Evolutionary conservation across 441 rosid species (phyloP).

Genomic region (Aleurites moluccanus): DNA sequence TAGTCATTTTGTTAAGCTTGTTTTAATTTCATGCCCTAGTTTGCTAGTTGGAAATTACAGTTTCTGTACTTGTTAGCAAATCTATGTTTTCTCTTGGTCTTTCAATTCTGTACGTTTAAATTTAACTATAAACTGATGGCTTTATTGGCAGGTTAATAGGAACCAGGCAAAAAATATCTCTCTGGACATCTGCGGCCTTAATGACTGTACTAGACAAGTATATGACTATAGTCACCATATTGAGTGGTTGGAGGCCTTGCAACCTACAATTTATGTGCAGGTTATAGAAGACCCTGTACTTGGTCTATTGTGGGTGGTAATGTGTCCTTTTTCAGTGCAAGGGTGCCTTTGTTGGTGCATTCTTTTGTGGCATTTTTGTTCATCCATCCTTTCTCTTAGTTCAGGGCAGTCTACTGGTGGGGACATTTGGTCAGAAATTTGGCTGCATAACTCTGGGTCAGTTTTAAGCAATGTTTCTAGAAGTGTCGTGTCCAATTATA

Average conservation of each 20-base stretch:
- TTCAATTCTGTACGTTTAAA: conserved; percentile 1
- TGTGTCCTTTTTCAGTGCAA: conserved; percentile 49
- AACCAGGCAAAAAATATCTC: conserved; percentile 2
- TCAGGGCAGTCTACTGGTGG: conserved; percentile 33
- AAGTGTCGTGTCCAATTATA: conserved; percentile 21
- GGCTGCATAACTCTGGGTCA: conserved; percentile 31
- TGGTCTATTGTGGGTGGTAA: conserved; percentile 29
- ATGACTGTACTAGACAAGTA: conserved; percentile 6
- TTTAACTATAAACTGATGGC: conserved; percentile 8
- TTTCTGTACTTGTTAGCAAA: background rate
- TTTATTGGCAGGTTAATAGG: conserved; percentile 36
- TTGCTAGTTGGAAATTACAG: conserved; percentile 2
- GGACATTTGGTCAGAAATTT: conserved; percentile 27
- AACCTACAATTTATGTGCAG: conserved; percentile 23
- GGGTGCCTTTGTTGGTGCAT: conserved; percentile 46
- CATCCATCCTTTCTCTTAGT: conserved; percentile 36
- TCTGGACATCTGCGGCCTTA: conserved; percentile 10
- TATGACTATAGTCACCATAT: conserved; percentile 7
- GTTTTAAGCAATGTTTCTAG: conserved; percentile 33
- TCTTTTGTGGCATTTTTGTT: conserved; percentile 40
- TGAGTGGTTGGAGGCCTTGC: conserved; percentile 7
- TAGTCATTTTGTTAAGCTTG: background rate
- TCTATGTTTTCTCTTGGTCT: background rate
- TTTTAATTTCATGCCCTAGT: background rate
- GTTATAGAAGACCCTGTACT: conserved; percentile 20